These are phyloP conservation scores for Coniella vitis DNA, from an alignment of 2,329 filamentous ascomycete species.

Conservation along the genomic window DNA sequence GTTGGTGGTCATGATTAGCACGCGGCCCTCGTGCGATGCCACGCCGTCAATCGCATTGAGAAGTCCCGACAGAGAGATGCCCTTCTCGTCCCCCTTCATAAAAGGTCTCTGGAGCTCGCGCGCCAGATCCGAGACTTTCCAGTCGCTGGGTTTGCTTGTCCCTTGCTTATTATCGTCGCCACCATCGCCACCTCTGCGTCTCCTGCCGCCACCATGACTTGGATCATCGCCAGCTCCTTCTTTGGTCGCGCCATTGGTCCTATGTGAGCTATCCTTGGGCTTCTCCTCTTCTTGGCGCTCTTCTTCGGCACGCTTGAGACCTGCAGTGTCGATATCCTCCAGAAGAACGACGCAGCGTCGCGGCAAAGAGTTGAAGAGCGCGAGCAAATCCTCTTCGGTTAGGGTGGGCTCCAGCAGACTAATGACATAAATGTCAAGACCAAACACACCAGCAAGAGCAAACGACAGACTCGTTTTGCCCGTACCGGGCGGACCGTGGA, in stretches of 20 bases:
- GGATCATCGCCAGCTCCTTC: conserved; percentile 15
- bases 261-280: conserved; percentile 17
- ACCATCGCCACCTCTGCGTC: conserved; percentile 5
- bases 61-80: conserved; percentile 71
- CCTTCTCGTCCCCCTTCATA: conserved; percentile 32
- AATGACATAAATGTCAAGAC: conserved; percentile 60
- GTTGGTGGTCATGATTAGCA: conserved; percentile 81
- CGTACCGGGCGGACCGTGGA: conserved; percentile 68
- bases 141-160: conserved; percentile 22
- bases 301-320: conserved; percentile 40
- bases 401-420: conserved; percentile 52
- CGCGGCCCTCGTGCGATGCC: conserved; percentile 68
- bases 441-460: conserved; percentile 58
- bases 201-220: conserved; percentile 11
- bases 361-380: conserved; percentile 54
- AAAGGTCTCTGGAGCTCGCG: conserved; percentile 36
- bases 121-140: conserved; percentile 35
- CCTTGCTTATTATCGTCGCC: conserved; percentile 3
- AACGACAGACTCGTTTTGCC: conserved; percentile 66
- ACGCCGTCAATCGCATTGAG: conserved; percentile 82
- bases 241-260: neutral
- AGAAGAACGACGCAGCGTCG: conserved; percentile 58
- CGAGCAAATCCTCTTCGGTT: conserved; percentile 54
- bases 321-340: conserved; percentile 64
- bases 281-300: conserved; percentile 17